Conservation (phyloP, 345 rosid species). For the Citrus cavaleriei region DNA sequence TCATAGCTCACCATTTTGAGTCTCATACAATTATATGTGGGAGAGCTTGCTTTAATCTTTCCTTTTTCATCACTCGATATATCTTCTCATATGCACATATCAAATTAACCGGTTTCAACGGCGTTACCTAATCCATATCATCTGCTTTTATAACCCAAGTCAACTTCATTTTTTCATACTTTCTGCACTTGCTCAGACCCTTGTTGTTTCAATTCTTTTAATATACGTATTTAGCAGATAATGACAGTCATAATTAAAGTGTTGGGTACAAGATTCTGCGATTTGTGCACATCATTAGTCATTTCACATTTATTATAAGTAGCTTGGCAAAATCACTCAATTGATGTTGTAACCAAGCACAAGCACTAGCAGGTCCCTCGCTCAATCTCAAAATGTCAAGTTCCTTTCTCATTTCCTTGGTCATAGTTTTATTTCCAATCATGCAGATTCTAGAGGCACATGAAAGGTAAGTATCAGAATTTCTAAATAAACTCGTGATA, state of each 20-base stretch:
- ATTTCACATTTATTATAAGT: neutral
- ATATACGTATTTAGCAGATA: neutral
- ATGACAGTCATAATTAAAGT: neutral
- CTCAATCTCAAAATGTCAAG: conserved; percentile 17
- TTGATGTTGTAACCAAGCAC: neutral
- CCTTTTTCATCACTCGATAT: neutral
- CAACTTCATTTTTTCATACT: neutral
- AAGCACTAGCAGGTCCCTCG: neutral
- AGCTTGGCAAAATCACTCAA: neutral
- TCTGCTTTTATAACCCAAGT: neutral
- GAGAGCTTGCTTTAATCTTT: neutral
- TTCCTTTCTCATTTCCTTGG: conserved; percentile 14
- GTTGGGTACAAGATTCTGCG: neutral
- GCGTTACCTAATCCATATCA: neutral
- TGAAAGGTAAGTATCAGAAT: conserved; percentile 18
- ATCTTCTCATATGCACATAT: neutral
- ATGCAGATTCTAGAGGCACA: conserved; percentile 12
- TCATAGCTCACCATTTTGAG: neutral
- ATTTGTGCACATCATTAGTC: neutral
- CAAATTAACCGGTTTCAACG: conserved; percentile 14
- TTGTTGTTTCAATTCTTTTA: neutral
- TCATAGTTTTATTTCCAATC: neutral
- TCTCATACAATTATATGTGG: neutral
- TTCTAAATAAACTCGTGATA: neutral
- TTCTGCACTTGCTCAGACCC: neutral